Evolutionary conservation across 2,329 filamentous ascomycete species (phyloP).

Genomic region (Chaetothyriales sp.): DNA sequence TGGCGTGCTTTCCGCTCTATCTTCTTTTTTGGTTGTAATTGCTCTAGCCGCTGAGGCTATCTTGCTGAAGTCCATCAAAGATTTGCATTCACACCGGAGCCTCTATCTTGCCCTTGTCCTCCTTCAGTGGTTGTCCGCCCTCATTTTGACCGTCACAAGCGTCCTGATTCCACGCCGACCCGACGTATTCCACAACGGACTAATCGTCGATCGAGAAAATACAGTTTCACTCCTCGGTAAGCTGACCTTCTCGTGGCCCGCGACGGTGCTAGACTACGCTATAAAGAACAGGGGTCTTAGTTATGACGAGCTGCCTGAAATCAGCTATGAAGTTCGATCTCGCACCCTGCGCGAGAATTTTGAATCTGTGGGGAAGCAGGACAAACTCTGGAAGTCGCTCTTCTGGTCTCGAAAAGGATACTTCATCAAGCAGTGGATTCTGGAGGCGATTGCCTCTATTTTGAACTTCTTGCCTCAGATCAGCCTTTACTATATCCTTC

Average conservation of each 20-base stretch:
- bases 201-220: conserved; percentile 49
- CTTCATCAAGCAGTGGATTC: conserved; percentile 45
- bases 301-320: conserved; percentile 47
- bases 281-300: conserved; percentile 47
- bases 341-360: conserved; percentile 39
- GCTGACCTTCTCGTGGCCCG: conserved; percentile 54
- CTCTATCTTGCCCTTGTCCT: conserved; percentile 12
- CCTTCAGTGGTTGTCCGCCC: conserved; percentile 18
- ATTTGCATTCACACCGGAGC: conserved; percentile 9
- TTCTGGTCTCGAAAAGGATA: conserved; percentile 42
- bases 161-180: conserved; percentile 53
- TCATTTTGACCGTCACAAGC: conserved; percentile 37
- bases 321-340: conserved; percentile 43
- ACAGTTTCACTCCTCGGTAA: conserved; percentile 48
- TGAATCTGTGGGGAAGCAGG: conserved; percentile 21
- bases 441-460: conserved; percentile 42
- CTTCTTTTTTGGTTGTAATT: conserved; percentile 10
- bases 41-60: conserved; percentile 15
- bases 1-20: conserved; percentile 10
- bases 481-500: conserved; percentile 52
- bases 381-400: conserved; percentile 48
- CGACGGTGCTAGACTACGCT: conserved; percentile 41
- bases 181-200: conserved; percentile 47
- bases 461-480: conserved; percentile 59
- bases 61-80: conserved; percentile 8